A percentile compares a stretch with the other conserved stretches of the same genome.
Conservation (phyloP, 2,329 filamentous ascomycete species). For the Pseudogymnoascus sp. region DNA sequence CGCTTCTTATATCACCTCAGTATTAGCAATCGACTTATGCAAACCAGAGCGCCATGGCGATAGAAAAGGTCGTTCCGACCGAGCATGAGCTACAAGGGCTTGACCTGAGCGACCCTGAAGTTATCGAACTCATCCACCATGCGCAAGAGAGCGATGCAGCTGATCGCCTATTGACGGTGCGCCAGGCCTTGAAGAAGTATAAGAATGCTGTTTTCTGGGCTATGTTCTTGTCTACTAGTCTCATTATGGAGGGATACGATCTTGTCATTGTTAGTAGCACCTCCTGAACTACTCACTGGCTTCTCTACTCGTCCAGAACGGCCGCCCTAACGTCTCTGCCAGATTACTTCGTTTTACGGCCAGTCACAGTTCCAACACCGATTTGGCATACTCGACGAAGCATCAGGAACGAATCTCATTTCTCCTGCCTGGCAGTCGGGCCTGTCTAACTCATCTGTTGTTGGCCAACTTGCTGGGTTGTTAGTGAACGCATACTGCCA, state of each 20-base stretch:
- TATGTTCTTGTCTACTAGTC: slow-evolving; percentile 14
- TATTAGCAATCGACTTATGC: not conserved
- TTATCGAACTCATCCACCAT: slow-evolving; percentile 16
- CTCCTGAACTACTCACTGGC: not conserved
- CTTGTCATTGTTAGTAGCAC: slow-evolving; percentile 11
- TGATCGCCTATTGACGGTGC: slow-evolving; percentile 13
- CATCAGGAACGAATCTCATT: slow-evolving; percentile 2
- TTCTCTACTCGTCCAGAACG: not conserved
- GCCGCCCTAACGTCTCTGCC: not conserved
- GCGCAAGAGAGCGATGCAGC: slow-evolving; percentile 15
- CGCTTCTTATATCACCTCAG: not conserved
- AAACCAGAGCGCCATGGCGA: not conserved
- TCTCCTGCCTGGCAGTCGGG: slow-evolving; percentile 9
- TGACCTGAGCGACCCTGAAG: slow-evolving; percentile 12
- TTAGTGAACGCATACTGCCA: slow-evolving; percentile 26
- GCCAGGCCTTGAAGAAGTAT: slow-evolving; percentile 15
- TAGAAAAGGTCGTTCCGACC: slow-evolving; percentile 15
- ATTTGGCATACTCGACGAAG: slow-evolving; percentile 11
- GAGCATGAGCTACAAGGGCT: slow-evolving; percentile 15
- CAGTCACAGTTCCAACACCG: slow-evolving; percentile 13
- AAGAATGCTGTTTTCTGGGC: slow-evolving; percentile 16
- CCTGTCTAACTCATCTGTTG: slow-evolving; percentile 18
- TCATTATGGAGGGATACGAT: slow-evolving; percentile 14
- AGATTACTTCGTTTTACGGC: slow-evolving; percentile 18
- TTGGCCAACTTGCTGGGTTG: slow-evolving; percentile 25